Evolutionary conservation across 116 monocot species (phyloP), one percentile per base, ranked within the genome.

Genomic region (Iris pallida): DNA sequence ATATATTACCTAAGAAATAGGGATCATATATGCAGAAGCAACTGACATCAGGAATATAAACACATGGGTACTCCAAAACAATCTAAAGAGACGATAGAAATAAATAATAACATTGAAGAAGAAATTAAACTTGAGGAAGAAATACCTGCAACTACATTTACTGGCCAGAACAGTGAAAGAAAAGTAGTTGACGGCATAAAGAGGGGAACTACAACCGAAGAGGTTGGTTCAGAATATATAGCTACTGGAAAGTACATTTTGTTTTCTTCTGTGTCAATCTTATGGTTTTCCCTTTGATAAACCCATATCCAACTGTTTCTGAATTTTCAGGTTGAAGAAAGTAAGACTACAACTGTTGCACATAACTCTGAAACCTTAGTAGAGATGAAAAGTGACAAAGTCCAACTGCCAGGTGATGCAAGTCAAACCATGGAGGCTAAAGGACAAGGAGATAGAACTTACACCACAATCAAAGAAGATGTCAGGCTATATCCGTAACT

Each of bases 181-280:
- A 6, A n/a, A 40, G 59, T 10, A 61, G 61, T 44, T 45, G 61
- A 61, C 16, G 20, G 16, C 14, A 45, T 42, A 14, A 60, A 41
- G 9, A 60, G 42, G 40, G 66, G 4, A 66, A 30, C 19, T 65
- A 14, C 30, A 53, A 41, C 13, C 16, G 53, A 66, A 53, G 66
- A 66, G 52, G 66, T 66, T 53, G 8, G 66, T 66, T 52, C 19
- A 65, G 30, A 30, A 66, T 41, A 66, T 8, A 30, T 51, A 51
- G 18, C 15, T 30, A 66, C 13, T 30, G 15, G 10, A 41, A 66
- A 5, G 52, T 16, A 30, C 52, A 19, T 5, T 20, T 48, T 3
- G 3, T 30, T 30, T 30, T 66, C 61, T 45, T 61, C 45, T n/a
- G 2, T 44, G 45, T 61, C 42, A 9, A 43, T 61, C 42, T 8